phyloP scores from a whole-genome alignment of 2,329 filamentous ascomycete genomes.

The Rutstroemia sydowiana region DNA sequence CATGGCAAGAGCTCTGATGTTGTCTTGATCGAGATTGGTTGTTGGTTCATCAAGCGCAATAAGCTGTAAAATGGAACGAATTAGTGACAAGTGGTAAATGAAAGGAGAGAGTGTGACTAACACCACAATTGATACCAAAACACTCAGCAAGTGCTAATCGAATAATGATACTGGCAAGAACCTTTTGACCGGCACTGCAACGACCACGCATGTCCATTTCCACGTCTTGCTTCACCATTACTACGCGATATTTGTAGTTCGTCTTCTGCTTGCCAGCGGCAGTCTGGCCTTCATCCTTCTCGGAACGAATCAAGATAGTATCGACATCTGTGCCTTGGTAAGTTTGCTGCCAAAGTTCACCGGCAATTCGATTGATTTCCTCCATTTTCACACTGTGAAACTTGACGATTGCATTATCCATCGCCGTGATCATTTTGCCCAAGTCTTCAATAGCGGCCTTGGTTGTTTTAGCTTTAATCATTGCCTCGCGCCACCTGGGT shows the following conservation, averaged over 20 bases:
- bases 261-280: conserved; percentile 43
- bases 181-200: conserved; percentile 93
- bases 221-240: conserved; percentile 94
- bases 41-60: conserved; percentile 97
- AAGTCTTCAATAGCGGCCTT: conserved; percentile 91
- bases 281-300: conserved; percentile 67
- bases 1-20: conserved; percentile 82
- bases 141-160: conserved; percentile 92
- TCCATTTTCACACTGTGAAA: conserved; percentile 97
- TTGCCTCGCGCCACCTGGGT: conserved; percentile 72
- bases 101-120: conserved; percentile 21
- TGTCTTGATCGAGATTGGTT: conserved; percentile 91
- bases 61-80: conserved; percentile 38
- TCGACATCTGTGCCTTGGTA: conserved; percentile 98
- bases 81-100: background rate
- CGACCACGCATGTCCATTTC: conserved; percentile 99
- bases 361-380: conserved; percentile 90
- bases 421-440: conserved; percentile 69
- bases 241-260: conserved; percentile 93
- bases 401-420: conserved; percentile 96
- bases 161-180: conserved; percentile 95
- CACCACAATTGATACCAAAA: conserved; percentile 88
- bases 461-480: conserved; percentile 85
- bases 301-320: conserved; percentile 89
- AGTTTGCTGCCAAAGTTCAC: conserved; percentile 93